A percentile compares a stretch with the other conserved stretches of the same genome.
phyloP scores from a whole-genome alignment of 1,284 basidiomycete species.

The Moesziomyces aphidis region DNA sequence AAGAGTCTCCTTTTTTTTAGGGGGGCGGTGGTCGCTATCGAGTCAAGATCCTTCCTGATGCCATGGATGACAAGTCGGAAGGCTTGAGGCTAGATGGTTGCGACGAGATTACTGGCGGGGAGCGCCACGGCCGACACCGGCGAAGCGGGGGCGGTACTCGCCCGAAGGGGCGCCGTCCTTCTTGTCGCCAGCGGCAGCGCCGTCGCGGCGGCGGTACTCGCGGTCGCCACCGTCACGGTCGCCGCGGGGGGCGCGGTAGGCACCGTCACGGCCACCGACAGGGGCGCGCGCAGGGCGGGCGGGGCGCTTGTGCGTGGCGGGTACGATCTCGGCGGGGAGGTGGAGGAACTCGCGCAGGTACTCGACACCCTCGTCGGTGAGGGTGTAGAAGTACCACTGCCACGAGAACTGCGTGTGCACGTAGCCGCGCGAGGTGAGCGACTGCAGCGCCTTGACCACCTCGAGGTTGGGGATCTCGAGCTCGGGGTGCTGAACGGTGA shows the following conservation, averaged over 20 bases:
- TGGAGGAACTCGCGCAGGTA: constrained; percentile 68
- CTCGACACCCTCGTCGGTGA: constrained; percentile 67
- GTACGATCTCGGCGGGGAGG: constrained; percentile 67
- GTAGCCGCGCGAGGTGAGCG: constrained; percentile 91
- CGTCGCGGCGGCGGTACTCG: constrained; percentile 65
- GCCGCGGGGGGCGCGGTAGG: constrained; percentile 62
- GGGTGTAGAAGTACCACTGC: constrained; percentile 70
- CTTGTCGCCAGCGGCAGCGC: constrained; percentile 59
- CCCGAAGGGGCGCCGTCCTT: constrained; percentile 65
- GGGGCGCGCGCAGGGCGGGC: constrained; percentile 64
- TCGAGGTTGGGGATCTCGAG: constrained; percentile 96
- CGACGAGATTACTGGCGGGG: constrained; percentile 57
- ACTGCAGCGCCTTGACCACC: constrained; percentile 99
- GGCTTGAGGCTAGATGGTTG: neutral
- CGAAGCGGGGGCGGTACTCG: constrained; percentile 67
- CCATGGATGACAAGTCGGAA: neutral
- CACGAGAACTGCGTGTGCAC: constrained; percentile 89
- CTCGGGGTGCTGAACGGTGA: constrained; percentile 96
- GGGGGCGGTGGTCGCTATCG: too few relatives aligned
- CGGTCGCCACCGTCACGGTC: constrained; percentile 65
- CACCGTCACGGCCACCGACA: constrained; percentile 61
- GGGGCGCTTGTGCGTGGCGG: constrained; percentile 67
- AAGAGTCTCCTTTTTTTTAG: neutral
- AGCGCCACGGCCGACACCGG: constrained; percentile 64
- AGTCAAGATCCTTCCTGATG: too few relatives aligned